Base-by-base conservation (phyloP, 495 filamentous ascomycete genomes). In the Neurospora africana region DNA sequence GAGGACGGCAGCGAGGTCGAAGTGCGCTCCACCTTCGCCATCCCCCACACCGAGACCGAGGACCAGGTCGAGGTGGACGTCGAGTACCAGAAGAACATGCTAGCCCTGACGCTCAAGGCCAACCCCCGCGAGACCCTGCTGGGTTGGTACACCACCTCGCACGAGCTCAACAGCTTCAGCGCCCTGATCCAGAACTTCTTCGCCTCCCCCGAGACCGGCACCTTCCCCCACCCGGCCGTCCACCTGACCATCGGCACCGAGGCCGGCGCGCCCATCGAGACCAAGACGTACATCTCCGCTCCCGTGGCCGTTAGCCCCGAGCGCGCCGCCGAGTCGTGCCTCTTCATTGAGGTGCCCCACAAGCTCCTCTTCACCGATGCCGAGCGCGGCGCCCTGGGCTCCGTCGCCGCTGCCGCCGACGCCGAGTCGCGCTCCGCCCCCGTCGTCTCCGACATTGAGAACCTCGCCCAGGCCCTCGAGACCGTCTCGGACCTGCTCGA, bases 161-260 rank as follows among this genome's bases (percentile, higher is more conserved):
- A 91, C 76, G 93, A 97, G 83, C 88, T 99, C 78, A 98, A 99
- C 88, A 97, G 92, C 76, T 99, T 98, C 88, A 92, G 89, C 77
- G 95, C 95, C 72, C 90, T 99, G 75, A 99, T 99, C 83, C 95
- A 99, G 84, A 99, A 99, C 85, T 99, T 99, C 87, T 99, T 98
- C 87, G 93, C 93, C 75, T 92, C 92, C 73, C 93, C 96, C 79
- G 95, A 95, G 73, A 96, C 97, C 47, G 95, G 95, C 74, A 99
- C 95, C 58, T 98, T 91, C 85, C 95, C 95, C 67, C 92, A 97
- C 84, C 95, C 95, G 10, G 94, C 95, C 69, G 92, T 99, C 15
- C 95, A 99, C 85, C 85, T 99, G 77, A 99, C 95, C 73, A 91
- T 98, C 70, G 92, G 89, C 65, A 98, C 95, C 68, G 90, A 91